Base-by-base conservation (phyloP, 306 rosid genomes). In the Cucumis cinereus region DNA sequence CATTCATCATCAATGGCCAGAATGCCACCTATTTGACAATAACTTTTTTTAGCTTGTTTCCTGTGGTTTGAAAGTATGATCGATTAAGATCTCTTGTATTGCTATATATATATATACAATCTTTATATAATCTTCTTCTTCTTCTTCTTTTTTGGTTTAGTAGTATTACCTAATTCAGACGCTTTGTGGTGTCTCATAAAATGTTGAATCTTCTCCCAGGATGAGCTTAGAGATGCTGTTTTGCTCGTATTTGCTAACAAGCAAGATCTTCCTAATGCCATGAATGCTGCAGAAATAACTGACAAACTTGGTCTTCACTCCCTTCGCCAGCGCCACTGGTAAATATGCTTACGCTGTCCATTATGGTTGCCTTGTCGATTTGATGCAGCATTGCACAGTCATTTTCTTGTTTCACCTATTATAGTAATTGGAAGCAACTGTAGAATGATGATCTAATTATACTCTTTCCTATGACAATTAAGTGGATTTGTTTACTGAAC, bases 221-320 rank as follows among this genome's bases (percentile, higher is more conserved):
- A 92, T 78, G 98, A 92, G 80, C 92, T 92, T 78, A 87, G 98
- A 77, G 96, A 92, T 78, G 98, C 98, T 76, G 98, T 92, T 80
- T 81, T 92, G 88, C 98, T 92, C 70, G 98, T 92, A 78, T 90
- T 92, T 86, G 98, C 98, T 85, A 92, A 92, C 94, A 92, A 92
- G 84, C 96, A 92, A 92, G 98, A 93, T 93, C 96, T 93, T 85
- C 98, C 98, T 6, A 91, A 91, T 88, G 98, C 97, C 63, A 93
- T 93, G 97, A 93, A 90, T 88, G 98, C 98, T 79, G 97, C 98
- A 73, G 97, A 93, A 88, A 93, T 93, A 80, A 91, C 97, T 28
- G 96, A 91, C 85, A 91, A 93, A 88, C 98, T 93, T 43, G 98
- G 94, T 70, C 94, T 93, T 83, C 91, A 91, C 81, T 93, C 98